Conservation (phyloP, 2,329 filamentous ascomycete species). For the Cyphellophora europaea region DNA sequence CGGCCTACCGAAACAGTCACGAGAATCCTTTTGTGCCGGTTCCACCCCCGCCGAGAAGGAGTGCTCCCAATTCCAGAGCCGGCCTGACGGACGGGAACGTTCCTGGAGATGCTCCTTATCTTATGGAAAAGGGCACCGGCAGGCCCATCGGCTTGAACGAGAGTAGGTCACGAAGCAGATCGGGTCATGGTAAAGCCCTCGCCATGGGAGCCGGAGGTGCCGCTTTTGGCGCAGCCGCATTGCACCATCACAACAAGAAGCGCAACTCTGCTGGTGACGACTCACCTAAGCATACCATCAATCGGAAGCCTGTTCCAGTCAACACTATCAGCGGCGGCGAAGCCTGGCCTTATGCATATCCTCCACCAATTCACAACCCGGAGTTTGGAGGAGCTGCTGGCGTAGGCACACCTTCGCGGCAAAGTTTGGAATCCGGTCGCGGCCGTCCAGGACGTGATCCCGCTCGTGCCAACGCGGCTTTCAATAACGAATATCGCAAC, state of each 20-base stretch:
- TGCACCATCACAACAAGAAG: constrained; percentile 8
- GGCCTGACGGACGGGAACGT: constrained; percentile 11
- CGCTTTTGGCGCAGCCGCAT: constrained; percentile 10
- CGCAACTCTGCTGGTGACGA: not conserved
- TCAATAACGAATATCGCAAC: constrained; percentile 9
- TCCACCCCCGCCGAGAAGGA: constrained; percentile 16
- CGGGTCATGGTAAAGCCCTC: constrained; percentile 3
- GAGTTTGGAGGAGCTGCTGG: constrained; percentile 2
- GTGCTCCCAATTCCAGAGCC: constrained; percentile 11
- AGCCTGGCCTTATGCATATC: constrained; percentile 13
- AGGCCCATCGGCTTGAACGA: constrained; percentile 4
- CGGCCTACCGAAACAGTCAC: constrained; percentile 7
- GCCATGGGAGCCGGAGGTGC: constrained; percentile 13
- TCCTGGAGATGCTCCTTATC: constrained; percentile 9
- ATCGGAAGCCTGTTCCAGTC: constrained; percentile 12
- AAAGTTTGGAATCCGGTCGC: constrained; percentile 5
- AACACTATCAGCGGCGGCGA: constrained; percentile 10
- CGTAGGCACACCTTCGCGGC: constrained; percentile 1
- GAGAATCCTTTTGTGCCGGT: constrained; percentile 18
- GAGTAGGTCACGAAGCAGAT: constrained; percentile 1
- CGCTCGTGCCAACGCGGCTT: constrained; percentile 9
- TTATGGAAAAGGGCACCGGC: constrained; percentile 3
- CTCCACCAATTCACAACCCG: constrained; percentile 9
- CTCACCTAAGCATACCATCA: constrained; percentile 3
- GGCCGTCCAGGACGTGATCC: constrained; percentile 8